Evolutionary conservation across 2,329 filamentous ascomycete species (phyloP), one percentile per base, ranked within the genome.

Genomic region (Cladophialophora psammophila): DNA sequence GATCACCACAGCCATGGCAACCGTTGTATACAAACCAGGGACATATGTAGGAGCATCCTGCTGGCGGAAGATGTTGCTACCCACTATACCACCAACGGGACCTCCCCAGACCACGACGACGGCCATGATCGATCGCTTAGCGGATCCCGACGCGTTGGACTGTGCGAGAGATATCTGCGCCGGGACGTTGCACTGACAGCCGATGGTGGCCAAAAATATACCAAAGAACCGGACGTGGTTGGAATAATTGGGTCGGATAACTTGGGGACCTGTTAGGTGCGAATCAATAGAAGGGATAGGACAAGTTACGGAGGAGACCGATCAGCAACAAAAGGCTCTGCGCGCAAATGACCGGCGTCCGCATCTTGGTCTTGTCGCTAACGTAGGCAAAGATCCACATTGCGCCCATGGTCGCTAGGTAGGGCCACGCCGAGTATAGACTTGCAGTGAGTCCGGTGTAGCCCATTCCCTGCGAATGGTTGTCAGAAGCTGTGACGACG

Each of bases 51-150:
- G 73, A 4, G 71, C 69, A 65, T 74, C 73, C 36, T 72, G 60
- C 38, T 66, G 50, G 38, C 69, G 60, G 61, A 74, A 75, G 0
- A 71, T 69, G 8, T 70, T 69, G 9, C 67, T 70, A 4, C 68
- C 73, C 13, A 69, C 60, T n/a, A 74, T 70, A 34, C 73, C 73
- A 53, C 71, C 64, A 59, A 73, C 60, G 32, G 70, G 66, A 56
- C 77, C 77, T 34, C 78, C 71, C 5, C 76, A 76, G 31, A 85
- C 80, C 78, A 82, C 82, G 67, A 87, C 79, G 50, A 59, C 65
- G 65, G 64, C 55, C 56, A 69, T 38, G 52, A 72, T 54, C 48
- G 68, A 50, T 56, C 75, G 68, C 56, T 74, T 76, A 65, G 71
- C 74, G 59, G 76, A 73, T 6, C 70, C 67, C 10, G 73, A 71